Conservation (phyloP, 208 protist genomes). For the Chromosphaera perkinsii region DNA sequence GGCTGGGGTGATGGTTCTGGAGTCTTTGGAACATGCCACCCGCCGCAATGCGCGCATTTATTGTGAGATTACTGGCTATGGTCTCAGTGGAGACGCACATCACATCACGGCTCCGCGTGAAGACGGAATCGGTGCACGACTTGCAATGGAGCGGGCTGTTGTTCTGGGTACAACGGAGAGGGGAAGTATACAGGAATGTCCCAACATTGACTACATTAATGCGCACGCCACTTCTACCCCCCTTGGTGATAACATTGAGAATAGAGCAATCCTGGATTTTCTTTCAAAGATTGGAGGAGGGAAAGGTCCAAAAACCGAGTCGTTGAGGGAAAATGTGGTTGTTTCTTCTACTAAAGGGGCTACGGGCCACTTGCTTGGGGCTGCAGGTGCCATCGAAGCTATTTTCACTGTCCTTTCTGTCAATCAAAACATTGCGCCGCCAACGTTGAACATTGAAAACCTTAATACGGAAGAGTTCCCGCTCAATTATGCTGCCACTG, state of each 20-base stretch:
- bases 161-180: slow-evolving; percentile 23
- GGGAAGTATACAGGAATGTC: background rate
- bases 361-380: slow-evolving; percentile 92
- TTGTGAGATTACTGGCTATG: slow-evolving; percentile 78
- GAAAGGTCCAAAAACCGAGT: background rate
- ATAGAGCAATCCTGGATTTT: slow-evolving; percentile 43
- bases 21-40: slow-evolving; percentile 76
- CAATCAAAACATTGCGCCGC: slow-evolving; percentile 14
- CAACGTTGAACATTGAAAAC: slow-evolving; percentile 28
- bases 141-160: slow-evolving; percentile 72
- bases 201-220: slow-evolving; percentile 87
- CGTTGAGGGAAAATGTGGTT: slow-evolving; percentile 1
- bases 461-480: slow-evolving; percentile 4
- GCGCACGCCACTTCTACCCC: slow-evolving; percentile 94
- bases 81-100: slow-evolving; percentile 73
- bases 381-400: slow-evolving; percentile 86
- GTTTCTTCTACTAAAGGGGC: slow-evolving; percentile 76
- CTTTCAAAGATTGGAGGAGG: background rate
- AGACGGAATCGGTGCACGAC: slow-evolving; percentile 72
- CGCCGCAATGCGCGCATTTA: slow-evolving; percentile 68
- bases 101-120: slow-evolving; percentile 85
- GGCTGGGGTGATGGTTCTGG: slow-evolving; percentile 81
- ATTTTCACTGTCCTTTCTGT: slow-evolving; percentile 69
- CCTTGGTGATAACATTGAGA: slow-evolving; percentile 81
- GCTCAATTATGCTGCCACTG: slow-evolving; percentile 17